A percentile compares a stretch with the other conserved stretches of the same genome.
These are phyloP conservation scores for Escovopsis sp. DNA, from an alignment of 2,329 filamentous ascomycete species.

Conservation along the genomic window DNA sequence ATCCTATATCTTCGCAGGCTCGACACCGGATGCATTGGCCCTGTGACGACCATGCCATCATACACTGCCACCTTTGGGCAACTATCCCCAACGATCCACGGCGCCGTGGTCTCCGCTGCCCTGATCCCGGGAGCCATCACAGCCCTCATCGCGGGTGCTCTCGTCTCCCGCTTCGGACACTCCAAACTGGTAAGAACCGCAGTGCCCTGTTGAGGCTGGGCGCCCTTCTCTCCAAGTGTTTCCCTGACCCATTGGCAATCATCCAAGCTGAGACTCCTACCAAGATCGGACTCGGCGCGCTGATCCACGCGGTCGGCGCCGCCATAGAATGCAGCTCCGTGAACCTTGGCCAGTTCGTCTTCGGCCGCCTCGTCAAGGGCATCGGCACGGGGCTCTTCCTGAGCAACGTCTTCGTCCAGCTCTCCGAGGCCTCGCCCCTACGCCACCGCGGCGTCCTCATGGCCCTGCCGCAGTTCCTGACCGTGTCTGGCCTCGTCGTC, in stretches of 20 bases:
- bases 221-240: no score
- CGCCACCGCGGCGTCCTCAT: slow-evolving; percentile 34
- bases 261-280: no score
- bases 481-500: slow-evolving; percentile 32
- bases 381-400: slow-evolving; percentile 42
- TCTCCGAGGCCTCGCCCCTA: slow-evolving; percentile 43
- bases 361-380: slow-evolving; percentile 38
- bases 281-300: slow-evolving; percentile 36
- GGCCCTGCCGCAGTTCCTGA: slow-evolving; percentile 37
- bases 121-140: slow-evolving; percentile 43
- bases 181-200: no score
- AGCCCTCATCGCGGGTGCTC: slow-evolving; percentile 39
- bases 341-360: slow-evolving; percentile 33
- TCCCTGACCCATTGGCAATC: no score
- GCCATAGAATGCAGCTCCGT: slow-evolving; percentile 22
- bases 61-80: slow-evolving; percentile 35
- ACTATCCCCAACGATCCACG: slow-evolving; percentile 38
- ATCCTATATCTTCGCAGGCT: slow-evolving; percentile 2
- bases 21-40: slow-evolving; percentile 39
- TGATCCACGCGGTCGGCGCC: slow-evolving; percentile 37
- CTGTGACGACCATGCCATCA: slow-evolving; percentile 40
- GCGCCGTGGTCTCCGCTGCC: slow-evolving; percentile 43
- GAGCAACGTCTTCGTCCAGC: slow-evolving; percentile 34
- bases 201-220: no score
- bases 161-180: slow-evolving; percentile 38